phyloP scores from a whole-genome alignment of 73 alveolate species.

The Blepharisma japonicum region DNA sequence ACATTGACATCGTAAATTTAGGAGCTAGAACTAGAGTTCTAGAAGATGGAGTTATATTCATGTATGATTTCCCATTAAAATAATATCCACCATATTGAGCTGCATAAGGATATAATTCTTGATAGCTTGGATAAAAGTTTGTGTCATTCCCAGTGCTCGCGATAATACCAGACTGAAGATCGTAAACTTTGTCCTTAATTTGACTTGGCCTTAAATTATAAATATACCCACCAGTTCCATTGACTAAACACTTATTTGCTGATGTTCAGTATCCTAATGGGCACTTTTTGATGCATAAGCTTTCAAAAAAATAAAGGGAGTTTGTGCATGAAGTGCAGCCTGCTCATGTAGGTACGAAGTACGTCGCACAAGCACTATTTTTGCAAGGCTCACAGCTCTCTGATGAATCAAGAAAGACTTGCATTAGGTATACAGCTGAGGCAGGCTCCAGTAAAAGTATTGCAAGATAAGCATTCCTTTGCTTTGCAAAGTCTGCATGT shows the following conservation, averaged over 20 bases:
- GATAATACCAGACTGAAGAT: not conserved
- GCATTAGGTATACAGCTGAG: constrained; percentile 4
- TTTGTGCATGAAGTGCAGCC: not conserved
- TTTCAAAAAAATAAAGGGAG: not conserved
- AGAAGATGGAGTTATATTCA: no score
- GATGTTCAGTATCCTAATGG: not conserved
- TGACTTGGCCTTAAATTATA: not conserved
- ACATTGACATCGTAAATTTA: no score
- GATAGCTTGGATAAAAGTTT: not conserved
- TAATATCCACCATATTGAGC: not conserved
- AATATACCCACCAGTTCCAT: not conserved
- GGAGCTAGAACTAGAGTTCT: no score
- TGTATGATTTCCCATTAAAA: not conserved
- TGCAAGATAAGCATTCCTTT: not conserved
- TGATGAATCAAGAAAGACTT: not conserved
- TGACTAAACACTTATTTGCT: no score
- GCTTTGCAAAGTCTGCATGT: not conserved
- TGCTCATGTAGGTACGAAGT: not conserved
- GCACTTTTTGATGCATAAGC: not conserved
- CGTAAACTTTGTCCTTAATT: not conserved
- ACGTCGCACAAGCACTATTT: not conserved
- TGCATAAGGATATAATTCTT: not conserved
- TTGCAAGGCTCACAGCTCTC: not conserved
- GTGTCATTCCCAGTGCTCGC: not conserved
- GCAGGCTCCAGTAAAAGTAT: not conserved